These are phyloP conservation scores for Pascua sp. DNA, from an alignment of 1,284 basidiomycete species.

Conservation along the genomic window DNA sequence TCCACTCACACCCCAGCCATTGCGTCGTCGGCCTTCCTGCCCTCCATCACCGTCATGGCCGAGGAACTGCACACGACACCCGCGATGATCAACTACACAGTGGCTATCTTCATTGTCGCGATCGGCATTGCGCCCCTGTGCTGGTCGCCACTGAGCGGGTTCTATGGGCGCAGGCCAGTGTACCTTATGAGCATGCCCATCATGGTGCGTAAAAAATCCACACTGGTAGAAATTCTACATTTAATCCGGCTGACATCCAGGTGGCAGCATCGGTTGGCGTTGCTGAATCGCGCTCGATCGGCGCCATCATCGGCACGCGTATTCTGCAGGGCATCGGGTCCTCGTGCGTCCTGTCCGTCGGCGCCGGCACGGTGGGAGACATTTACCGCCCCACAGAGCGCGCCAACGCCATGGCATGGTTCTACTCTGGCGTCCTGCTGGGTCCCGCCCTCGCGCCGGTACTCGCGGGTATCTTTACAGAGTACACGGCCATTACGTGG, in stretches of 20 bases:
- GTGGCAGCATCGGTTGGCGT: conserved; percentile 60
- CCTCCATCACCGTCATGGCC: conserved; percentile 64
- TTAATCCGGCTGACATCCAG: conserved; percentile 4
- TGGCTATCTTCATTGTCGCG: conserved; percentile 51
- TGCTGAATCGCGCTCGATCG: conserved; percentile 53
- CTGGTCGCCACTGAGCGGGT: conserved; percentile 58
- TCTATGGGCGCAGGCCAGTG: conserved; percentile 61
- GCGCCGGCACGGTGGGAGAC: conserved; percentile 63
- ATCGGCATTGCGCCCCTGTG: conserved; percentile 52
- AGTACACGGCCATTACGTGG: conserved; percentile 57
- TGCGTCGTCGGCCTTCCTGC: conserved; percentile 64
- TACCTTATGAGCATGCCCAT: conserved; percentile 63
- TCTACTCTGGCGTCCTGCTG: conserved; percentile 54
- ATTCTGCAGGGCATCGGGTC: conserved; percentile 60
- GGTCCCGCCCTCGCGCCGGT: conserved; percentile 47
- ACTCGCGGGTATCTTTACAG: conserved; percentile 47
- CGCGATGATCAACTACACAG: conserved; percentile 57
- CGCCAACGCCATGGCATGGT: conserved; percentile 62
- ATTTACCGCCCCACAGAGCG: conserved; percentile 62
- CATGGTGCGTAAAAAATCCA: conserved; percentile 43
- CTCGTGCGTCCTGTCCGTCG: conserved; percentile 57
- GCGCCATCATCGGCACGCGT: conserved; percentile 59
- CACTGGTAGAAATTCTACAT: too few relatives aligned
- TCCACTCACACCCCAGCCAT: conserved; percentile 54
- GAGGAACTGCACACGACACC: conserved; percentile 59